phyloP scores from a whole-genome alignment of 176 grass and related monocot species.

The Melocanna baccifera region DNA sequence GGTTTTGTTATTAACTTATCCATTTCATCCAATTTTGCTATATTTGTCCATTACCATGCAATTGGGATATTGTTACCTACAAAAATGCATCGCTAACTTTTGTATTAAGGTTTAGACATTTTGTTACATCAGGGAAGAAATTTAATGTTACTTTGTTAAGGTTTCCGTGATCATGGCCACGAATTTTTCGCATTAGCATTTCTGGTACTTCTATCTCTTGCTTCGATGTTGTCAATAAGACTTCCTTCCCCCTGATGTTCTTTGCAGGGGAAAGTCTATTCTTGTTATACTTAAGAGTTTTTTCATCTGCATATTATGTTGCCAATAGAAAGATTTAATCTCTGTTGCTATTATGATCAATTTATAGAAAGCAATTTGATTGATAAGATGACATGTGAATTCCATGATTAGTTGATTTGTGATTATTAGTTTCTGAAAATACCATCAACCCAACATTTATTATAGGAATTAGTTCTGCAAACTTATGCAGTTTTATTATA shows the following conservation, averaged over 20 bases:
- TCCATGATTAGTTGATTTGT: background rate
- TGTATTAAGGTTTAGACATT: constrained; percentile 6
- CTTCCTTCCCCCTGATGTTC: background rate
- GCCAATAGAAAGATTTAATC: background rate
- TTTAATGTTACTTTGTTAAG: background rate
- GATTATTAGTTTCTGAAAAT: background rate
- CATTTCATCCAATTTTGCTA: background rate
- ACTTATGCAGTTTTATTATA: background rate
- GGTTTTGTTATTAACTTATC: background rate
- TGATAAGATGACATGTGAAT: background rate
- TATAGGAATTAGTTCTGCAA: background rate
- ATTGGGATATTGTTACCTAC: background rate
- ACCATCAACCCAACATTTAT: background rate
- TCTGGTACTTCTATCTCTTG: background rate
- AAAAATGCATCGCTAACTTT: background rate
- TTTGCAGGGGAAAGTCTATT: background rate
- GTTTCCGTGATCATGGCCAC: background rate
- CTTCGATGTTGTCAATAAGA: background rate
- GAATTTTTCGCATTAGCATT: background rate
- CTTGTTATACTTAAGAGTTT: background rate
- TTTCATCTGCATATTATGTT: background rate
- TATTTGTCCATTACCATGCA: background rate
- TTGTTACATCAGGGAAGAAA: background rate
- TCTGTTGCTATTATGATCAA: background rate
- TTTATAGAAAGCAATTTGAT: background rate